Percentiles rank a stretch among this genome's conserved stretches.
These are phyloP conservation scores for Solanum bulbocastanum DNA, from an alignment of 257 asterid species.

Conservation along the genomic window DNA sequence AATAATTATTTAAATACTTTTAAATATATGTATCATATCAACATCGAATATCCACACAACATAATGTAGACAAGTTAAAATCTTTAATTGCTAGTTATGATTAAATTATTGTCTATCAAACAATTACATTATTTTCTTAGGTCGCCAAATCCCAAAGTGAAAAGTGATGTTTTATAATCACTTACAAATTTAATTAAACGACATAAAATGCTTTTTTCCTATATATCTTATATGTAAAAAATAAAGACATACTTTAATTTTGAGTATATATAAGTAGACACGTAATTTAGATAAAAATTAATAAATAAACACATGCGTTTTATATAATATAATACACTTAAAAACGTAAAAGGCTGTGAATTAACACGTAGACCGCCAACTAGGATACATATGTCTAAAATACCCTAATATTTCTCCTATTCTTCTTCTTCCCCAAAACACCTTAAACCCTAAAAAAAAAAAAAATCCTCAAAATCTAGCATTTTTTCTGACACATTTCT, in stretches of 20 bases:
- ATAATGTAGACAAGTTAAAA: neutral
- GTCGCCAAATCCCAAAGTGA: neutral
- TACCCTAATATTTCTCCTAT: neutral
- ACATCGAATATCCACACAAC: rapidly evolving
- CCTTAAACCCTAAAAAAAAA: neutral
- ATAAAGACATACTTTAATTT: rapidly evolving
- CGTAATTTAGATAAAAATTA: too few species aligned
- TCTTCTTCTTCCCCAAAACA: neutral
- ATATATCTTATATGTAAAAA: neutral
- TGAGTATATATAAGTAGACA: too few species aligned
- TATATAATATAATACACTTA: too few species aligned
- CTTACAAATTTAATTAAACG: neutral
- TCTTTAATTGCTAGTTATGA: neutral
- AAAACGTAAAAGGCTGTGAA: too few species aligned
- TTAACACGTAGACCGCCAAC: too few species aligned
- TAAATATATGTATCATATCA: neutral
- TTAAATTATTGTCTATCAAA: neutral
- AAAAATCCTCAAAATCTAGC: neutral
- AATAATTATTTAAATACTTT: neutral
- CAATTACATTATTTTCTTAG: neutral
- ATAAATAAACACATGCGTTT: rapidly evolving
- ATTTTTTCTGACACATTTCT: neutral
- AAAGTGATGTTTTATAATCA: neutral
- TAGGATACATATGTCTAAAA: neutral
- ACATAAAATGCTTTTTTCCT: neutral